Evolutionary conservation across 768 basidiomycete species (phyloP).

Genomic region (Xanthoconium stramineum): DNA sequence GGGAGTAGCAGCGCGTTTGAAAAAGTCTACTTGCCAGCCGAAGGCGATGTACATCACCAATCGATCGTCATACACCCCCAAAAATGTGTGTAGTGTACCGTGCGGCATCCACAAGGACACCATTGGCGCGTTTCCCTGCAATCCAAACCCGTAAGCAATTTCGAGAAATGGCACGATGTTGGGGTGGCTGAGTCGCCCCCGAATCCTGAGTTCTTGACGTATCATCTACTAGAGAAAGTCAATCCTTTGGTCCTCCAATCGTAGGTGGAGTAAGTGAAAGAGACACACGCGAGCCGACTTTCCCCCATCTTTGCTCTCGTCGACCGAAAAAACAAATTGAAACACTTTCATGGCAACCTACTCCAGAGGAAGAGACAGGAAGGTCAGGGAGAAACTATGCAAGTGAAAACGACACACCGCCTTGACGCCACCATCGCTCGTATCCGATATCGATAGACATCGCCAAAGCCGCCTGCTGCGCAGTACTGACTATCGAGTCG

Average conservation of each 20-base stretch:
- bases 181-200: neutral
- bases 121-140: neutral
- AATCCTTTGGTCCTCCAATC: neutral
- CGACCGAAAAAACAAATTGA: constrained; percentile 5
- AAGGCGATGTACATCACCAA: constrained; percentile 1
- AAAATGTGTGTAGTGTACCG: neutral
- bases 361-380: neutral
- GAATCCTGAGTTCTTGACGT: neutral
- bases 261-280: neutral
- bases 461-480: neutral
- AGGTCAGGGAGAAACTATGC: neutral
- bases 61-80: neutral
- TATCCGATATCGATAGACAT: neutral
- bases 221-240: neutral
- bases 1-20: neutral
- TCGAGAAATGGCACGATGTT: constrained; percentile 4
- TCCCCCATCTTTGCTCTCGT: neutral
- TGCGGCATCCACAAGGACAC: constrained; percentile 6
- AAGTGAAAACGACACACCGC: neutral
- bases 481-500: neutral
- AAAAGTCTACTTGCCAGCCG: neutral
- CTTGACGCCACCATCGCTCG: neutral
- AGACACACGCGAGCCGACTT: neutral
- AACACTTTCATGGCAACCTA: constrained; percentile 6
- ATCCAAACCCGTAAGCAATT: neutral